A percentile compares a stretch with the other conserved stretches of the same genome.
These are phyloP conservation scores for Syncephalastrum contaminatum DNA, from an alignment of 371 early-diverging fungal species.

Conservation along the genomic window DNA sequence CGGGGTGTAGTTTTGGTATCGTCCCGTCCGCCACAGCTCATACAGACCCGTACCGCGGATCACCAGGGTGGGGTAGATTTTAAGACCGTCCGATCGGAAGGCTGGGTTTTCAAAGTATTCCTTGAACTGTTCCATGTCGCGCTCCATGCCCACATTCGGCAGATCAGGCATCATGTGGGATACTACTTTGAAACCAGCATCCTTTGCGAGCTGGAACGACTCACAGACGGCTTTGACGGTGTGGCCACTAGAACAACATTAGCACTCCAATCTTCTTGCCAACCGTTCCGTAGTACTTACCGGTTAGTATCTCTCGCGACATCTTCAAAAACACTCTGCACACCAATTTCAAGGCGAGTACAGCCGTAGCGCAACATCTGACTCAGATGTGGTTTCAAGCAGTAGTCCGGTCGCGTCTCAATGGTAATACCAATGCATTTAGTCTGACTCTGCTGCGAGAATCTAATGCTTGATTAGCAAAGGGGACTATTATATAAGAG, in stretches of 20 bases:
- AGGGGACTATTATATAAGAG: background rate
- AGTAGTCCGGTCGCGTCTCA: constrained; percentile 99
- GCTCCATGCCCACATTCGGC: constrained; percentile 99
- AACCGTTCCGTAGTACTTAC: constrained; percentile 14
- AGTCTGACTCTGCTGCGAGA: constrained; percentile 94
- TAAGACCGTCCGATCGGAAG: constrained; percentile 98
- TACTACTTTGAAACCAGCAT: constrained; percentile 99
- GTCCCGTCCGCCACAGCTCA: constrained; percentile 98
- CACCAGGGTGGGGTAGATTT: constrained; percentile 99
- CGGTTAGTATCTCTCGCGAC: constrained; percentile 99
- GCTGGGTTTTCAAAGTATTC: constrained; percentile 99
- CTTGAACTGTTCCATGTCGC: constrained; percentile 99
- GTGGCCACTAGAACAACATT: constrained; percentile 77
- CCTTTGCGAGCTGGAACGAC: constrained; percentile 97
- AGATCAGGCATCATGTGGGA: constrained; percentile 99
- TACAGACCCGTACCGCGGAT: constrained; percentile 99
- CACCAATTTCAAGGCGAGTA: constrained; percentile 99
- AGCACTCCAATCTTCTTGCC: background rate
- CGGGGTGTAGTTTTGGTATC: constrained; percentile 99
- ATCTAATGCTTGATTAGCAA: constrained; percentile 31
- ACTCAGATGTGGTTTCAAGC: constrained; percentile 96
- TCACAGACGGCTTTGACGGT: constrained; percentile 98
- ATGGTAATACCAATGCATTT: constrained; percentile 99
- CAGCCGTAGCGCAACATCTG: constrained; percentile 99
- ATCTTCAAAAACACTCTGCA: constrained; percentile 99